A percentile compares a stretch with the other conserved stretches of the same genome.
Conservation (phyloP, 106 monocot genomes). For the Posidonia australis region DNA sequence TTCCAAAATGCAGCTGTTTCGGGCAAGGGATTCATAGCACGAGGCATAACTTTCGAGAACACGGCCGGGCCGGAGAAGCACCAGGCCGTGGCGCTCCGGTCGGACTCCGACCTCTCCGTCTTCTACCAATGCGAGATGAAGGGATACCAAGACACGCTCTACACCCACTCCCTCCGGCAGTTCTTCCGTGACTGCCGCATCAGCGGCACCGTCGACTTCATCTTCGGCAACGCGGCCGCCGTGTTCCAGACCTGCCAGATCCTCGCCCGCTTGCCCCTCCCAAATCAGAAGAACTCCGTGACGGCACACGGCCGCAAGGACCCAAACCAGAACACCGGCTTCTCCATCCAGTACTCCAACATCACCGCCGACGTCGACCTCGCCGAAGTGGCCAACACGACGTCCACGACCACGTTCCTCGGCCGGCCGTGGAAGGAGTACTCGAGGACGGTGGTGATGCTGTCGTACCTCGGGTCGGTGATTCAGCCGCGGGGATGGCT, state of each 20-base stretch:
- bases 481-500: slow-evolving; percentile 53
- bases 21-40: slow-evolving; percentile 59
- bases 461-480: slow-evolving; percentile 30
- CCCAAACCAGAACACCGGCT: slow-evolving; percentile 61
- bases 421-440: slow-evolving; percentile 79
- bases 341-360: slow-evolving; percentile 56
- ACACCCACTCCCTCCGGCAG: slow-evolving; percentile 72
- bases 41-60: slow-evolving; percentile 59
- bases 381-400: neutral
- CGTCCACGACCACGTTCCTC: slow-evolving; percentile 23
- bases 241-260: slow-evolving; percentile 62
- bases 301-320: slow-evolving; percentile 73
- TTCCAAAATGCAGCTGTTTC: slow-evolving; percentile 22
- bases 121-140: slow-evolving; percentile 39
- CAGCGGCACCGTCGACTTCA: slow-evolving; percentile 65
- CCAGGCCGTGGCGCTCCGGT: slow-evolving; percentile 69
- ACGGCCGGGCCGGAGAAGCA: slow-evolving; percentile 55
- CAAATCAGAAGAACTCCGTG: slow-evolving; percentile 53
- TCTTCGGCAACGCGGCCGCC: slow-evolving; percentile 77
- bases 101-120: slow-evolving; percentile 60
- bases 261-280: slow-evolving; percentile 34
- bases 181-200: slow-evolving; percentile 77
- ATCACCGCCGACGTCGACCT: slow-evolving; percentile 30
- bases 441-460: slow-evolving; percentile 18
- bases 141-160: slow-evolving; percentile 79